Evolutionary conservation across 192 early-diverging fungal species (phyloP).

Genomic region (Pecoramyces ruminantium): DNA sequence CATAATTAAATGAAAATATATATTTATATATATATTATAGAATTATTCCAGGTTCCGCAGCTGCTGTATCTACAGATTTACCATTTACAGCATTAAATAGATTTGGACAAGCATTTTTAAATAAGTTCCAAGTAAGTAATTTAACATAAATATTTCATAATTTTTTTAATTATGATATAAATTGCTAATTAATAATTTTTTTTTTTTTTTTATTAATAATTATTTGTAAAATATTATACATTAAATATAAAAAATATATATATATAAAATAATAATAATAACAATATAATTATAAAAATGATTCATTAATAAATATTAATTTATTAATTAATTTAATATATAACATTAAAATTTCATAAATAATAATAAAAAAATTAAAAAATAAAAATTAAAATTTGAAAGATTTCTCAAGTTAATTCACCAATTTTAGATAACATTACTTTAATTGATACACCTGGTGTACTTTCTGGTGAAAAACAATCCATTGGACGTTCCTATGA

Average conservation of each 20-base stretch:
- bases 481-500: constrained; percentile 63
- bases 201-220: too few species aligned
- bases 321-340: background rate
- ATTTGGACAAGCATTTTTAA: constrained; percentile 64
- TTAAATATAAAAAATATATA: too few species aligned
- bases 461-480: constrained; percentile 75
- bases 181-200: too few species aligned
- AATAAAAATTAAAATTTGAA: too few species aligned
- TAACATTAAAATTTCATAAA: too few species aligned
- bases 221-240: too few species aligned
- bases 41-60: constrained; percentile 74
- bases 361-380: too few species aligned
- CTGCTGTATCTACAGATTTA: constrained; percentile 60
- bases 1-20: too few species aligned
- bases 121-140: constrained; percentile 45
- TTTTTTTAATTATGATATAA: constrained; percentile 1
- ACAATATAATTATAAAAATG: too few species aligned
- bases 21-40: background rate
- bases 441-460: constrained; percentile 80
- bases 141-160: background rate
- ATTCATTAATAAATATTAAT: too few species aligned
- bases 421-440: constrained; percentile 65
- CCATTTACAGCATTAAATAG: constrained; percentile 66
- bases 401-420: constrained; percentile 59
- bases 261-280: too few species aligned